Evolutionary conservation across 2,329 filamentous ascomycete species (phyloP).

Genomic region (Aspergillus flavus): DNA sequence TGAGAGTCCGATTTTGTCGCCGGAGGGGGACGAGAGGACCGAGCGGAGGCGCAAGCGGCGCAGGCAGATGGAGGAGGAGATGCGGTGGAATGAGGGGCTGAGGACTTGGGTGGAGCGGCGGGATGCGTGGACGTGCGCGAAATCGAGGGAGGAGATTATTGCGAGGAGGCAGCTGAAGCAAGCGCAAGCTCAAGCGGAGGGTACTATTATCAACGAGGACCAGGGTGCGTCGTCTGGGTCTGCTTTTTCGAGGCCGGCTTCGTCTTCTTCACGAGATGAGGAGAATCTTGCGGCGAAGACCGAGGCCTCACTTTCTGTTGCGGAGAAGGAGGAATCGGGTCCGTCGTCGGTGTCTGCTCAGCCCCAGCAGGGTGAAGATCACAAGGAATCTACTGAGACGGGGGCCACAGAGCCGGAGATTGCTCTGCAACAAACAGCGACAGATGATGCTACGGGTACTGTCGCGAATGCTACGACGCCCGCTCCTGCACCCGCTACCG

Average conservation of each 20-base stretch:
- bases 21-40: constrained; percentile 48
- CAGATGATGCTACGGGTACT: not conserved
- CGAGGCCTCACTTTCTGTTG: not conserved
- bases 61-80: constrained; percentile 63
- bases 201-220: not conserved
- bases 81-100: constrained; percentile 78
- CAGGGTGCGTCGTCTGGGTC: not conserved
- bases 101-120: constrained; percentile 76
- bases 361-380: constrained; percentile 18
- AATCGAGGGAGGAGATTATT: constrained; percentile 30
- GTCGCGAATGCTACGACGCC: constrained; percentile 33
- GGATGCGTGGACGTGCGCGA: constrained; percentile 82
- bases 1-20: constrained; percentile 29
- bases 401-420: constrained; percentile 27
- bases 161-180: constrained; percentile 17
- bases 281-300: not conserved
- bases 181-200: not conserved
- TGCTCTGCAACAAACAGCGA: constrained; percentile 24
- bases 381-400: constrained; percentile 29
- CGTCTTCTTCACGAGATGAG: not conserved
- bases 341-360: constrained; percentile 8
- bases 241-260: not conserved
- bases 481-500: constrained; percentile 9
- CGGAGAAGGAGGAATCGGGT: constrained; percentile 24
- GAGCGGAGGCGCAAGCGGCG: constrained; percentile 60